Percentiles rank a stretch among this genome's conserved stretches.
Conservation (phyloP, 768 basidiomycete species). For the Termitomyces sp. region DNA sequence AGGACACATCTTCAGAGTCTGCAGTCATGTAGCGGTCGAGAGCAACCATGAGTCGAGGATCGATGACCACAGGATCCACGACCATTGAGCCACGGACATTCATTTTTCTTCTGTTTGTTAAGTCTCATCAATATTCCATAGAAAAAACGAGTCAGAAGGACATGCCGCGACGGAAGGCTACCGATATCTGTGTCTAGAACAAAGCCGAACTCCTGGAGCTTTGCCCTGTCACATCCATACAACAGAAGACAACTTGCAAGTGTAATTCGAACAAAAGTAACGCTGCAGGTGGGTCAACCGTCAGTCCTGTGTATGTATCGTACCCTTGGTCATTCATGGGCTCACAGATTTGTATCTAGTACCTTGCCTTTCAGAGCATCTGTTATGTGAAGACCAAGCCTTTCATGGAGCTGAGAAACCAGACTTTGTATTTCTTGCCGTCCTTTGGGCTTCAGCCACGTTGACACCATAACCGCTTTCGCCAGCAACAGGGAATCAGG, state of each 20-base stretch:
- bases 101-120: slow-evolving; percentile 44
- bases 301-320: background rate
- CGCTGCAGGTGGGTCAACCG: slow-evolving; percentile 13
- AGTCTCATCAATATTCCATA: background rate
- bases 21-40: slow-evolving; percentile 51
- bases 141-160: slow-evolving; percentile 10
- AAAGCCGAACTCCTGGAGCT: slow-evolving; percentile 44
- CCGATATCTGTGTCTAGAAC: slow-evolving; percentile 47
- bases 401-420: slow-evolving; percentile 47
- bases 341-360: slow-evolving; percentile 36
- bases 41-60: slow-evolving; percentile 53
- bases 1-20: slow-evolving; percentile 47
- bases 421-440: slow-evolving; percentile 56
- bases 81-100: slow-evolving; percentile 38
- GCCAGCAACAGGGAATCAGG: slow-evolving; percentile 48
- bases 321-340: background rate
- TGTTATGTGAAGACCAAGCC: slow-evolving; percentile 39
- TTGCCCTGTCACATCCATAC: slow-evolving; percentile 62
- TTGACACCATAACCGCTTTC: slow-evolving; percentile 52
- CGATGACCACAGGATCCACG: slow-evolving; percentile 61
- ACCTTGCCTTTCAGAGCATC: slow-evolving; percentile 30
- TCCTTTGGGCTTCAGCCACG: slow-evolving; percentile 60
- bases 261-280: slow-evolving; percentile 59
- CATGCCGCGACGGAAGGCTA: slow-evolving; percentile 58
- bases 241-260: slow-evolving; percentile 60